Evolutionary conservation across 2,329 filamentous ascomycete genomes (phyloP).

Genomic region (Neofusicoccum ribis): DNA sequence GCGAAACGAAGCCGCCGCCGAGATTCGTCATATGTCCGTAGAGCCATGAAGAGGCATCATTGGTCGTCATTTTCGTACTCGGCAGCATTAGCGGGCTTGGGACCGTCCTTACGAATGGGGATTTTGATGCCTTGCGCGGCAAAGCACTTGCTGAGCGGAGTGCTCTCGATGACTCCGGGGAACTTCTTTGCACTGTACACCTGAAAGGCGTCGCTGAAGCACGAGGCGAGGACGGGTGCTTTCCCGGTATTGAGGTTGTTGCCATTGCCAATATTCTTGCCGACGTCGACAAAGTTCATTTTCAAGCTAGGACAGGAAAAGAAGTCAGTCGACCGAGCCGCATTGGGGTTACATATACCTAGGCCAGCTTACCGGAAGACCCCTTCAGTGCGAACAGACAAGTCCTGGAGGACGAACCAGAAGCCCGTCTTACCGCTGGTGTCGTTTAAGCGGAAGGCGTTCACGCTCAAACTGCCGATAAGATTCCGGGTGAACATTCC

Average conservation of each 20-base stretch:
- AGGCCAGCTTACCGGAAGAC: slow-evolving; percentile 70
- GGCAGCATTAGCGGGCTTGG: slow-evolving; percentile 45
- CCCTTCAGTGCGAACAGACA: slow-evolving; percentile 92
- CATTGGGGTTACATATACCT: not conserved
- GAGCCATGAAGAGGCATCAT: slow-evolving; percentile 1
- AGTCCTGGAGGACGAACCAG: slow-evolving; percentile 95
- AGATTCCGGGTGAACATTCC: slow-evolving; percentile 95
- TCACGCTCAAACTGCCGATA: slow-evolving; percentile 87
- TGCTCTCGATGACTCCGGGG: slow-evolving; percentile 94
- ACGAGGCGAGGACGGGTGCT: slow-evolving; percentile 78
- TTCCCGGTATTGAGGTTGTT: slow-evolving; percentile 68
- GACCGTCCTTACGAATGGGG: slow-evolving; percentile 85
- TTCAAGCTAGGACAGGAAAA: slow-evolving; percentile 52
- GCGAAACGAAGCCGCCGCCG: not conserved
- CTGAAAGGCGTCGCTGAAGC: slow-evolving; percentile 85
- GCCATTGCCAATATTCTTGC: slow-evolving; percentile 45
- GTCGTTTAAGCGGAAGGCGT: slow-evolving; percentile 81
- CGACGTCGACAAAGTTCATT: slow-evolving; percentile 83
- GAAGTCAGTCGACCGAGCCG: slow-evolving; percentile 22
- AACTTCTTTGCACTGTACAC: slow-evolving; percentile 98
- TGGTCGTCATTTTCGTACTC: slow-evolving; percentile 46
- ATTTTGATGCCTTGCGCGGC: slow-evolving; percentile 95
- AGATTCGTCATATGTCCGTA: not conserved
- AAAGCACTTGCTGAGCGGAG: slow-evolving; percentile 86
- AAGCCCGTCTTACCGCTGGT: slow-evolving; percentile 79